These are phyloP conservation scores for Rhododendron vialii DNA, from an alignment of 148 eudicot genomes.

Conservation along the genomic window DNA sequence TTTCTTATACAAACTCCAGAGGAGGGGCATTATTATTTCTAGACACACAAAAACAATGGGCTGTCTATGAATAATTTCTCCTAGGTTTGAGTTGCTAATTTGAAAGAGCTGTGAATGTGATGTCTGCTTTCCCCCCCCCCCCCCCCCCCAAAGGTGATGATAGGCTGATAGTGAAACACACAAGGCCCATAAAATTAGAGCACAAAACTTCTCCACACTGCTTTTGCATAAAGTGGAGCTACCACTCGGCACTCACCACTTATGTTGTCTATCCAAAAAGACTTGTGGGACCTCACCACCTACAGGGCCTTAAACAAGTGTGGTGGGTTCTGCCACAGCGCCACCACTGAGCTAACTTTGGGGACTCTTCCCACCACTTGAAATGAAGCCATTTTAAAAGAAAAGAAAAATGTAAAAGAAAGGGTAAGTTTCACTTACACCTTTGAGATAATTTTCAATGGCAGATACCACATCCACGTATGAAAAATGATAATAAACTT, in stretches of 20 bases:
- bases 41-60: not conserved
- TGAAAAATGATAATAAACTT: not conserved
- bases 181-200: not conserved
- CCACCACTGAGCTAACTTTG: not conserved
- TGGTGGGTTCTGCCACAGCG: not conserved
- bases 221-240: not conserved
- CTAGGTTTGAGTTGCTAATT: not conserved
- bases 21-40: not conserved
- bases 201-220: not conserved
- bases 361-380: not conserved
- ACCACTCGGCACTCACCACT: not conserved
- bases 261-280: not conserved
- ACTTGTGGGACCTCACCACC: not conserved
- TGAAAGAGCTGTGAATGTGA: not conserved
- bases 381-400: not conserved
- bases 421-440: not conserved
- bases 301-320: not conserved
- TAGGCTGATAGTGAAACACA: not conserved
- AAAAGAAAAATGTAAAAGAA: too few relatives aligned
- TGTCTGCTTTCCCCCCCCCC: not conserved
- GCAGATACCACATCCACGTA: not conserved
- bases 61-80: not conserved
- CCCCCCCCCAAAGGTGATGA: not conserved
- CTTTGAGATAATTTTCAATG: not conserved
- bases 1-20: not conserved